Base-by-base conservation (phyloP, 2,329 filamentous ascomycete species). In the Fusarium oligoseptatum region DNA sequence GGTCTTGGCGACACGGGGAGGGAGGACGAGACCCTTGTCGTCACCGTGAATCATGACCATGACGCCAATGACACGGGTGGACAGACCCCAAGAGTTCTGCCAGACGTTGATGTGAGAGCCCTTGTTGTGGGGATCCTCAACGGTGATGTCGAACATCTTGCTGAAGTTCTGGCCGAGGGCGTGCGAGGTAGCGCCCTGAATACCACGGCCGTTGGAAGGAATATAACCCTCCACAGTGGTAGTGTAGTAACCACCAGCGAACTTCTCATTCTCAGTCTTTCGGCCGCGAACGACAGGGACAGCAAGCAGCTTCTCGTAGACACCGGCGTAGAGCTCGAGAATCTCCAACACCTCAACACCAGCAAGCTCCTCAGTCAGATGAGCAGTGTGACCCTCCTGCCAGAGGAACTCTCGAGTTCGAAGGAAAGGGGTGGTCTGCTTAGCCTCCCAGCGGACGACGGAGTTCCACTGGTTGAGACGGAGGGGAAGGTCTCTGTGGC, bases 11-110 rank as follows among this genome's bases (percentile, higher is more conserved):
- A 98, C 94, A 66, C 95, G 91, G 45, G 97, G 97, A 81, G 97
- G 97, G 62, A 98, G 91, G 72, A 98, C 95, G 20, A 99, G 89
- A 74, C 97, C 97, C 84, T 96, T 96, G 86, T 99, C 93, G 82
- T 99, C 97, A 80, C 95, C 93, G 85, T 99, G 97, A 71, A 97
- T 95, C 92, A 99, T 97, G 80, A 98, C 94, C 96, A 98, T 98
- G 83, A 98, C 95, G 86, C 97, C 97, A 76, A 99, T 97, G 67
- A 96, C 95, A 82, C 97, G 95, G 64, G 97, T 99, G 1, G 96
- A 98, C 71, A 99, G 90, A 85, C 97, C 97, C 97, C 97, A 99
- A 15, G 95, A 98, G 88, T 99, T 99, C 84, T 99, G 97, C 95
- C 96, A 98, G 67, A 98, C 95, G 81, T 96, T 87, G 66, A 98